Evolutionary conservation across 306 rosid species (phyloP), one percentile per base, ranked within the genome.

Genomic region (Lathyrus oleraceus): DNA sequence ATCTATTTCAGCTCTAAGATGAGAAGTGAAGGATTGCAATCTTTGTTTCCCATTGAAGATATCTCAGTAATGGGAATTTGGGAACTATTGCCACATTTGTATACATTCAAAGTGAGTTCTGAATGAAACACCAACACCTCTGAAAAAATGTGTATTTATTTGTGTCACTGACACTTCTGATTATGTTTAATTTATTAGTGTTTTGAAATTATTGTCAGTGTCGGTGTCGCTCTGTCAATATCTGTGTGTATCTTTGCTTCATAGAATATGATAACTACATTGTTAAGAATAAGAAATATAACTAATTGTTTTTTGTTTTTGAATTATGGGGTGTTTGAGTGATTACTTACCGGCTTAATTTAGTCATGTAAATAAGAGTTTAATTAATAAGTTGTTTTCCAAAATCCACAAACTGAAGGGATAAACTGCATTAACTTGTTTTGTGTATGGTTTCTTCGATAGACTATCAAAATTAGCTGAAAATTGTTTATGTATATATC

Each of bases 31-130:
- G 97, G 96, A 16, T 71, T 94, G 73, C 77, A 77, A 35, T 82
- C 96, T 49, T 69, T 84, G 73, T 90, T 88, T 83, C 96, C 85
- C 10, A 80, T 94, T 61, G 97, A 94, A 74, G 95, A 88, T 77
- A 88, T 90, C 60, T 81, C 98, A 0, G 92, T 94, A 60, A 90
- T 94, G 98, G 96, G 98, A 44, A 82, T 88, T 74, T 94, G 87
- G 98, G 96, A 94, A 84, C 77, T 94, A 30, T 65, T 88, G 83
- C 96, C 97, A 1, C 90, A 88, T 83, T 76, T 94, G 52, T 74
- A 72, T 76, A 81, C 71, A 53, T 45, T 94, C 76, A 78, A 86
- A 76, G 98, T 93, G 83, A 90, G 98, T 82, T 21, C 5, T 58
- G 38, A 56, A n/a, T n/a, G 30, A 0, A 27, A 4, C 30, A 27